Evolutionary conservation across 306 rosid species (phyloP).

Genomic region (Sophora flavescens): DNA sequence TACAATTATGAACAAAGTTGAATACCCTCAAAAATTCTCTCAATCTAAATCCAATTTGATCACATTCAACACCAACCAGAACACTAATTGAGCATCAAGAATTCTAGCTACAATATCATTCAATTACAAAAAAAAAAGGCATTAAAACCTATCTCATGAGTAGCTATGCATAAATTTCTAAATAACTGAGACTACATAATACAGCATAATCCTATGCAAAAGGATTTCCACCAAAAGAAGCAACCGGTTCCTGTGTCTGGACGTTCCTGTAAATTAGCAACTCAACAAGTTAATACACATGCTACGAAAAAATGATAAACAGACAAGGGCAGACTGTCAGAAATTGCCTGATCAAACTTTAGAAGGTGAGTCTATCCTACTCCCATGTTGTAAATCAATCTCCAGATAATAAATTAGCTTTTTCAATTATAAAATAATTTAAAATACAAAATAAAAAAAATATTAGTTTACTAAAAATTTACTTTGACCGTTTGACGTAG

Average conservation of each 20-base stretch:
- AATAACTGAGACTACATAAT: neutral
- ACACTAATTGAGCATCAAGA: constrained; percentile 8
- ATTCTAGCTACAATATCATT: constrained; percentile 2
- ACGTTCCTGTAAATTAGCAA: constrained; percentile 59
- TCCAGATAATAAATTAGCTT: neutral
- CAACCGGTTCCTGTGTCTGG: constrained; percentile 62
- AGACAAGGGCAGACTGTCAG: neutral
- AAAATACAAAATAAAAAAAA: neutral
- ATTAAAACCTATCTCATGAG: constrained; percentile 1
- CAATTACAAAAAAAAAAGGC: constrained; percentile 24
- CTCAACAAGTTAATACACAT: constrained; percentile 4
- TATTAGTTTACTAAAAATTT: neutral
- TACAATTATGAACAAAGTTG: neutral
- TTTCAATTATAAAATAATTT: neutral
- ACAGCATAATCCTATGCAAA: constrained; percentile 59
- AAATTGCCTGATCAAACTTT: neutral
- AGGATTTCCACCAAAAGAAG: constrained; percentile 81
- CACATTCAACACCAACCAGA: constrained; percentile 6
- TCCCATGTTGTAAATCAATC: constrained; percentile 20
- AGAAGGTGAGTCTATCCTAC: neutral
- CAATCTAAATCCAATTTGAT: constrained; percentile 12
- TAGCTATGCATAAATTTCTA: constrained; percentile 5
- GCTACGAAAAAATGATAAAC: neutral
- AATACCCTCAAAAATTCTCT: constrained; percentile 6
- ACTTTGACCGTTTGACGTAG: neutral